Conservation (phyloP, 345 rosid species). For the Turritis glabra region DNA sequence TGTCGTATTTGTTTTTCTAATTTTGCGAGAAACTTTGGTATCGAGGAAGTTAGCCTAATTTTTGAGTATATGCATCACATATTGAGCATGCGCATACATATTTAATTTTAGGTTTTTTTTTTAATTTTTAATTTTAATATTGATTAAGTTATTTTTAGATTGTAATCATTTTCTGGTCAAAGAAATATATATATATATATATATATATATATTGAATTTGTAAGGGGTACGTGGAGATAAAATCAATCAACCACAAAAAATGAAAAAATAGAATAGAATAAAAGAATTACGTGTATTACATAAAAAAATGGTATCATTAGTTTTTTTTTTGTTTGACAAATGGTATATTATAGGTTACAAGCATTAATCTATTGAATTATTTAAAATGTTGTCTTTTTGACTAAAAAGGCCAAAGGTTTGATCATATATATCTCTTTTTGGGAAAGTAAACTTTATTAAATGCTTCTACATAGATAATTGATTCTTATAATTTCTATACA, state of each 20-base stretch:
- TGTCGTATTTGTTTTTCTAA: too few relatives aligned
- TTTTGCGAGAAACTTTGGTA: too few relatives aligned
- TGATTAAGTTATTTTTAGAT: too few relatives aligned
- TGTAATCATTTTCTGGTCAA: too few relatives aligned
- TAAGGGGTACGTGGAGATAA: too few relatives aligned
- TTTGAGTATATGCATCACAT: too few relatives aligned
- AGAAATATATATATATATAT: too few relatives aligned
- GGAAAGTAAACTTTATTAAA: conserved; percentile 6
- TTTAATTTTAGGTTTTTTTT: background rate
- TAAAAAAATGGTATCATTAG: background rate
- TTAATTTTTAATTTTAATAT: too few relatives aligned
- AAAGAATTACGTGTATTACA: background rate
- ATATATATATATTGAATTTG: too few relatives aligned
- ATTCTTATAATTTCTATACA: background rate
- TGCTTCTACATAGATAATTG: background rate
- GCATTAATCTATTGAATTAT: background rate
- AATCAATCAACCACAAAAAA: too few relatives aligned
- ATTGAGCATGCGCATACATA: background rate
- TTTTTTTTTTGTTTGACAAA: background rate
- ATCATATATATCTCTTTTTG: background rate
- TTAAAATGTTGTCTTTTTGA: background rate
- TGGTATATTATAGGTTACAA: background rate
- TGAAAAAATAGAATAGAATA: background rate
- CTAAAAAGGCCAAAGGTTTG: background rate
- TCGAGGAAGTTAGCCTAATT: too few relatives aligned